A percentile compares a stretch with the other conserved stretches of the same genome.
phyloP scores from a whole-genome alignment of 768 basidiomycete species.

The Phanerochaete sordida region DNA sequence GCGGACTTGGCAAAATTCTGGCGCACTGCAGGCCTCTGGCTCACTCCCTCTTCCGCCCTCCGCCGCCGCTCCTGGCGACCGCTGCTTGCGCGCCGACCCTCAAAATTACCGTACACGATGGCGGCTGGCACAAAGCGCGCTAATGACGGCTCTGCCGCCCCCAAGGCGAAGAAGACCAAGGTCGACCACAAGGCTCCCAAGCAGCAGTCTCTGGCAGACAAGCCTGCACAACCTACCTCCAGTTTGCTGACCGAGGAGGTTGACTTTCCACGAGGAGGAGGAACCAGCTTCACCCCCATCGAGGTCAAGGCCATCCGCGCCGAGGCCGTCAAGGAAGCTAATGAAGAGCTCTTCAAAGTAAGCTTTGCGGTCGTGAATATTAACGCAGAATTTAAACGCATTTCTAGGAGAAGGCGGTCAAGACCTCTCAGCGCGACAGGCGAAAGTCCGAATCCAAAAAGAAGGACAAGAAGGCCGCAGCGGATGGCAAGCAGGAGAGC shows the following conservation, averaged over 20 bases:
- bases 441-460: slow-evolving; percentile 42
- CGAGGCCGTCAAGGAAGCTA: slow-evolving; percentile 82
- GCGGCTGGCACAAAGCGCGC: slow-evolving; percentile 58
- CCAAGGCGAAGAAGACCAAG: slow-evolving; percentile 63
- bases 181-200: slow-evolving; percentile 31
- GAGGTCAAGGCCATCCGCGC: slow-evolving; percentile 85
- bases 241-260: slow-evolving; percentile 60
- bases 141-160: slow-evolving; percentile 48
- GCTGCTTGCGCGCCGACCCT: not conserved
- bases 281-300: slow-evolving; percentile 80
- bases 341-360: slow-evolving; percentile 74
- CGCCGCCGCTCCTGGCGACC: not conserved
- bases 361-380: slow-evolving; percentile 1
- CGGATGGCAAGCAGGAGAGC: slow-evolving; percentile 45
- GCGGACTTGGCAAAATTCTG: slow-evolving; percentile 5
- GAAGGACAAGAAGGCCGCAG: slow-evolving; percentile 23
- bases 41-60: not conserved
- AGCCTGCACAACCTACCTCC: slow-evolving; percentile 32
- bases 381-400: not conserved
- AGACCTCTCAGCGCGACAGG: slow-evolving; percentile 40
- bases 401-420: slow-evolving; percentile 33
- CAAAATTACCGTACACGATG: slow-evolving; percentile 15
- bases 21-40: not conserved
- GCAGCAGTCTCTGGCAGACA: slow-evolving; percentile 21
- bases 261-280: slow-evolving; percentile 95